Evolutionary conservation across 192 early-diverging fungal species (phyloP).

Genomic region (Linnemannia elongata): DNA sequence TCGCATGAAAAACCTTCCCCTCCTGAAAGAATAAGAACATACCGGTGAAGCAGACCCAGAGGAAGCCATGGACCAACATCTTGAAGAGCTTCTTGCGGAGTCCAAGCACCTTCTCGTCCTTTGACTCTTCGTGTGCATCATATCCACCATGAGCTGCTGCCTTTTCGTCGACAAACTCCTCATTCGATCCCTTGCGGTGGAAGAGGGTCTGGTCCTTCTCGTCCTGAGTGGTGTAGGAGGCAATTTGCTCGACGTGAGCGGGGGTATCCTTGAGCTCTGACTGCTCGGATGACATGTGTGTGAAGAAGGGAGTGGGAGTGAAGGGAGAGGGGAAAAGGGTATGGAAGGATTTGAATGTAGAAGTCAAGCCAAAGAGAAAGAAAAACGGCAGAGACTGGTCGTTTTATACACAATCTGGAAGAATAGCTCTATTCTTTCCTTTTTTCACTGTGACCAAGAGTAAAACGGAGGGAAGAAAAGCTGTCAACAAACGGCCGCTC

Average conservation of each 20-base stretch:
- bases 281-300: conserved; percentile 26
- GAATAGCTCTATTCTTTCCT: neutral
- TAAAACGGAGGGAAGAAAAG: neutral
- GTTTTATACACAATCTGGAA: conserved; percentile 20
- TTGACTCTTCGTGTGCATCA: conserved; percentile 20
- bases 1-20: too few species aligned
- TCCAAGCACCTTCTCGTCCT: conserved; percentile 48
- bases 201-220: conserved; percentile 42
- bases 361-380: conserved; percentile 50
- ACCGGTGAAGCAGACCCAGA: conserved; percentile 53
- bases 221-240: neutral
- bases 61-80: conserved; percentile 19
- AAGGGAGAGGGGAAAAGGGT: neutral
- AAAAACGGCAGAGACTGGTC: neutral
- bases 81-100: conserved; percentile 16
- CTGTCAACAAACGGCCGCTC: neutral
- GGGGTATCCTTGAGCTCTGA: conserved; percentile 33
- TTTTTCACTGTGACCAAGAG: neutral
- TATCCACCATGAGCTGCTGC: conserved; percentile 3
- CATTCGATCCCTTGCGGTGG: conserved; percentile 30
- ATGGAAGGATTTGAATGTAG: conserved; percentile 19
- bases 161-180: conserved; percentile 24
- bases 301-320: neutral
- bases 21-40: conserved; percentile 10
- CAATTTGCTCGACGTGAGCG: neutral